Evolutionary conservation across 345 rosid species (phyloP).

Genomic region (Eucalyptus tenuipes): DNA sequence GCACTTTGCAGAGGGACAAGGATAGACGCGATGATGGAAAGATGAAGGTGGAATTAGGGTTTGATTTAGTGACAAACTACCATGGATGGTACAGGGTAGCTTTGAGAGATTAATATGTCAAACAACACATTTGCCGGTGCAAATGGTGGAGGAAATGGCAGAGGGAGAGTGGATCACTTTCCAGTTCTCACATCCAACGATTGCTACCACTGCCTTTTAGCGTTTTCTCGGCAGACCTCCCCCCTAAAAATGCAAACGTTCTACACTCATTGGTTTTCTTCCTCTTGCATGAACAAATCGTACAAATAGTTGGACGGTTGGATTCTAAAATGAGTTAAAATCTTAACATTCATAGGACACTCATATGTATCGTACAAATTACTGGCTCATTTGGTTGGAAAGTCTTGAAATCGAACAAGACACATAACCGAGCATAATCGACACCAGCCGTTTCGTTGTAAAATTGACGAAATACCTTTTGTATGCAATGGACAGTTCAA

Average conservation of each 20-base stretch:
- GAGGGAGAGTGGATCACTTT: too few relatives aligned
- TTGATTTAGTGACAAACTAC: too few relatives aligned
- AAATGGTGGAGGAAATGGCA: background rate
- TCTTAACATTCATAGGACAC: background rate
- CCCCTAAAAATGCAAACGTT: too few relatives aligned
- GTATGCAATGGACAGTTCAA: too few relatives aligned
- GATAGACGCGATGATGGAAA: accelerated
- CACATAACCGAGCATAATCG: background rate
- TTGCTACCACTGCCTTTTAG: too few relatives aligned
- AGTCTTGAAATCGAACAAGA: background rate
- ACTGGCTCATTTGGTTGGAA: background rate
- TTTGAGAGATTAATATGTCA: background rate
- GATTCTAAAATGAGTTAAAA: too few relatives aligned
- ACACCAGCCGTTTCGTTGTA: accelerated
- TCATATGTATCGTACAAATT: background rate
- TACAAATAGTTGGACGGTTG: background rate
- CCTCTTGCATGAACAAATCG: background rate
- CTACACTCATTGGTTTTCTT: too few relatives aligned
- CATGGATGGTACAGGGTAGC: too few relatives aligned
- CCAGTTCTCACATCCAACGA: too few relatives aligned
- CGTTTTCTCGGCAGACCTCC: background rate
- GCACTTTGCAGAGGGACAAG: too few relatives aligned
- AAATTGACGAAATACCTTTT: background rate
- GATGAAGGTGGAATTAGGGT: too few relatives aligned
- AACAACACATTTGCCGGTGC: accelerated